Evolutionary conservation across 2,329 filamentous ascomycete species (phyloP).

Genomic region (Calonectria fujianensis): DNA sequence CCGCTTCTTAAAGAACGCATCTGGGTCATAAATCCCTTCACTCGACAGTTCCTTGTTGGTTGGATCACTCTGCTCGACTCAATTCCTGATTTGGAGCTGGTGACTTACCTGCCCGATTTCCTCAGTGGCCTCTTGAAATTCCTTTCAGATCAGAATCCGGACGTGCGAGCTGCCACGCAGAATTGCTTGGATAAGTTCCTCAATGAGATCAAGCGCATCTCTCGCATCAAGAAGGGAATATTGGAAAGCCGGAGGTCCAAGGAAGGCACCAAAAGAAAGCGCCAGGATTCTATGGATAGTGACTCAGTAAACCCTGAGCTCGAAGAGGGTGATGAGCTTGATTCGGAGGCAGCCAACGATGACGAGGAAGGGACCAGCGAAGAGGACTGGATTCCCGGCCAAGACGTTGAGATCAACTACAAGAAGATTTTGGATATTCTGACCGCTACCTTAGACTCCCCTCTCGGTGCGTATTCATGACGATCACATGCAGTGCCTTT

Average conservation of each 20-base stretch:
- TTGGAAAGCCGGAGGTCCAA: conserved; percentile 86
- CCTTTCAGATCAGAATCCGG: conserved; percentile 90
- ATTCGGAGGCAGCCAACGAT: conserved; percentile 74
- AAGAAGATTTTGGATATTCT: conserved; percentile 93
- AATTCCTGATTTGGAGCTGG: conserved; percentile 96
- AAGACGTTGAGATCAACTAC: conserved; percentile 96
- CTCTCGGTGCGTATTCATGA: conserved; percentile 75
- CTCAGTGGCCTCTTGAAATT: conserved; percentile 93
- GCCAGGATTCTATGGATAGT: conserved; percentile 81
- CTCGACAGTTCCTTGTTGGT: conserved; percentile 93
- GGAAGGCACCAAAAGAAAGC: conserved; percentile 80
- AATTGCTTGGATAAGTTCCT: conserved; percentile 92
- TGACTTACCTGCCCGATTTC: conserved; percentile 94
- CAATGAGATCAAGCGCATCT: conserved; percentile 94
- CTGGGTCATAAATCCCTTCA: conserved; percentile 95
- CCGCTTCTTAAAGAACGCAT: conserved; percentile 96
- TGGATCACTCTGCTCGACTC: conserved; percentile 97
- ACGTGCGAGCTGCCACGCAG: conserved; percentile 96
- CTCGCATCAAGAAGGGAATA: conserved; percentile 93
- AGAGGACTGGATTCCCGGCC: conserved; percentile 97
- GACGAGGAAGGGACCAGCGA: conserved; percentile 80
- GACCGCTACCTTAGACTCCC: conserved; percentile 90
- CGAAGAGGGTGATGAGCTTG: conserved; percentile 77
- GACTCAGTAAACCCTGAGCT: conserved; percentile 75
- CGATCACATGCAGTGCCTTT: not conserved